Evolutionary conservation across 2,329 filamentous ascomycete genomes (phyloP), one percentile per base, ranked within the genome.

Genomic region (Xylaria sp.): DNA sequence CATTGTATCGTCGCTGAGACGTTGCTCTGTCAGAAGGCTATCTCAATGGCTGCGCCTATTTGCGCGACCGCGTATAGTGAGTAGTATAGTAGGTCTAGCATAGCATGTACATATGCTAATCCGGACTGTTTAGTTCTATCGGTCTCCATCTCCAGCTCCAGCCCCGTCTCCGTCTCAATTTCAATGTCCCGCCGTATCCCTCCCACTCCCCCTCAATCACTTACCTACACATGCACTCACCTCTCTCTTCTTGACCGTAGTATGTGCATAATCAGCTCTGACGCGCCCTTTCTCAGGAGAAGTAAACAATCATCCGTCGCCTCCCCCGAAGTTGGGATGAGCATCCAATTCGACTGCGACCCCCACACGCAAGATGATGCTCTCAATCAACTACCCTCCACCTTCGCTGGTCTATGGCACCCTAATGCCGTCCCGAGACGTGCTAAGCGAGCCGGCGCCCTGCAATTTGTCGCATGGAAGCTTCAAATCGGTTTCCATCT

Each of bases 401-500:
- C 16, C 8, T 34, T 26, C 24, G 24, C 11, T 34, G 8, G 29
- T 34, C 16, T 34, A 11, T 34, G 29, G 29, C 16, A 34, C 29
- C 29, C 29, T 34, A 34, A 34, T 34, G 29, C 11, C 29, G 16
- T 34, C 16, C 29, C 29, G 29, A 34, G 29, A 34, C 29, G 29
- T 34, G 16, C 8, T 13, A 34, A 56, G 54, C 60, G 56, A 56
- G 54, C 46, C 54, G 54, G 45, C 56, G 44, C 53, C 50, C 44
- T 56, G 46, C 53, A 39, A 60, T 60, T 58, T 46, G 54, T 39
- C 56, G 58, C 47, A 56, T 52, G 22, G 53, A 50, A 44, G 57
- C 56, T 50, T 46, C 48, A 55, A 63, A 57, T 62, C 50, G 56
- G 43, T 61, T 54, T 48, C 52, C 58, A n/a, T n/a, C 56, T 54